Percentiles rank a stretch among this genome's conserved stretches.
Evolutionary conservation across 2,329 filamentous ascomycete species (phyloP).

Genomic region (Cladorrhinum sp.): DNA sequence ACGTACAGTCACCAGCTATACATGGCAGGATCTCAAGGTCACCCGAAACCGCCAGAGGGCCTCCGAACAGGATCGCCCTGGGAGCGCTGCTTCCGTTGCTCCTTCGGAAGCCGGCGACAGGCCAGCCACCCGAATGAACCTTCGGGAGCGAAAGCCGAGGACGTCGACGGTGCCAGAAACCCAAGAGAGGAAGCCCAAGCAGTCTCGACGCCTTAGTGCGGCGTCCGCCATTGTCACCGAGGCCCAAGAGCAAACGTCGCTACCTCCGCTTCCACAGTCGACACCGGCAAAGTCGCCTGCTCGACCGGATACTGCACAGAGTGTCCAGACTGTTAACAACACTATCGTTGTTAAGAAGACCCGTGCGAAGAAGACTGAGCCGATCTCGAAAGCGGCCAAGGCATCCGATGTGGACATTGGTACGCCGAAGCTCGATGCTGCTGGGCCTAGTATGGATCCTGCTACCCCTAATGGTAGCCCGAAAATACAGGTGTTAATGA

Average conservation of each 20-base stretch:
- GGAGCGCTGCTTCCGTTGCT: neutral
- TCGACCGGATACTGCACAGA: constrained; percentile 43
- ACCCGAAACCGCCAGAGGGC: constrained; percentile 62
- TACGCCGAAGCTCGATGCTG: constrained; percentile 13
- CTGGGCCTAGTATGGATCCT: constrained; percentile 11
- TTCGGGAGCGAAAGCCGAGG: constrained; percentile 67
- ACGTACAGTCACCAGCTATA: constrained; percentile 73
- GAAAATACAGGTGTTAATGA: too few relatives aligned
- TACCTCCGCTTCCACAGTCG: constrained; percentile 16
- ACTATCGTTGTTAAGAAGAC: constrained; percentile 56
- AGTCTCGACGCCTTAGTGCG: constrained; percentile 49
- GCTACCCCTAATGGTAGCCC: constrained; percentile 15
- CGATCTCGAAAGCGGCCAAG: constrained; percentile 34
- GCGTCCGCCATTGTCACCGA: constrained; percentile 40
- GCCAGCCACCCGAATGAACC: constrained; percentile 63
- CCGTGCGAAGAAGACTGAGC: constrained; percentile 49
- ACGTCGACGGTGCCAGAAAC: constrained; percentile 45
- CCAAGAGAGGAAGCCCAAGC: constrained; percentile 36
- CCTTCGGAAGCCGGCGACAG: constrained; percentile 30
- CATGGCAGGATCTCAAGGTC: constrained; percentile 71
- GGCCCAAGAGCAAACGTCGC: constrained; percentile 15
- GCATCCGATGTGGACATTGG: constrained; percentile 31
- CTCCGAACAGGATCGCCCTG: constrained; percentile 31
- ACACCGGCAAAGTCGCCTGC: constrained; percentile 40
- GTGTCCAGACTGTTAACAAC: constrained; percentile 37